Evolutionary conservation across 345 rosid species (phyloP), one percentile per base, ranked within the genome.

Genomic region (Acer campestre): DNA sequence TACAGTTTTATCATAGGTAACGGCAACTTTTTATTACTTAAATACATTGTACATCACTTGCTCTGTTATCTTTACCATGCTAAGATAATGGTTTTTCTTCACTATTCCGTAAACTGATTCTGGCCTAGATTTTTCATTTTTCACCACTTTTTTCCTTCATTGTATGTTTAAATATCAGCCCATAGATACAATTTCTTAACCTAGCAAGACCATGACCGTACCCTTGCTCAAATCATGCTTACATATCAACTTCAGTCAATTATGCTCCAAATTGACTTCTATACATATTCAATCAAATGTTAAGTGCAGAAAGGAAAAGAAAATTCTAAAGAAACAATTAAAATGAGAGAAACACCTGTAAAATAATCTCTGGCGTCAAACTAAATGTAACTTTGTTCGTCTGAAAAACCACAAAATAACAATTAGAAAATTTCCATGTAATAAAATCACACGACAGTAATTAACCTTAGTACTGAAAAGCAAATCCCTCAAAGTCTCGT

Each of bases 321-420:
- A 66, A n/a, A 53, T 27, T 48, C 55, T 27, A 64, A 48, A 49
- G 6, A 80, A 75, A 53, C 1, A 44, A 73, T 5, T 42, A 9
- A 27, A 23, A 64, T 7, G 22, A 49, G 29, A 71, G 58, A 38
- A 82, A 84, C 75, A 92, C 98, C 95, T 96, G 97, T 79, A 91
- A 88, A 74, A 92, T 94, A 27, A 93, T 82, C 90, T 95, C 98
- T 10, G 97, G 88, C 4, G 98, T 90, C 83, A 92, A 86, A 84
- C 84, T 94, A 85, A 90, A 96, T 13, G 95, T 96, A 79, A 94
- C 94, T 75, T 88, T 91, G 90, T 96, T 96, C 40, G 99, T 86
- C 98, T 96, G 98, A 82, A 84, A 78, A 82, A 64, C 46, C 67
- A 76, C 22, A 70, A 79, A 68, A 38, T 11, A 71, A 70, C 16